These are phyloP conservation scores for Emericellopsis cladophorae DNA, from an alignment of 2,329 filamentous ascomycete genomes.

Conservation along the genomic window DNA sequence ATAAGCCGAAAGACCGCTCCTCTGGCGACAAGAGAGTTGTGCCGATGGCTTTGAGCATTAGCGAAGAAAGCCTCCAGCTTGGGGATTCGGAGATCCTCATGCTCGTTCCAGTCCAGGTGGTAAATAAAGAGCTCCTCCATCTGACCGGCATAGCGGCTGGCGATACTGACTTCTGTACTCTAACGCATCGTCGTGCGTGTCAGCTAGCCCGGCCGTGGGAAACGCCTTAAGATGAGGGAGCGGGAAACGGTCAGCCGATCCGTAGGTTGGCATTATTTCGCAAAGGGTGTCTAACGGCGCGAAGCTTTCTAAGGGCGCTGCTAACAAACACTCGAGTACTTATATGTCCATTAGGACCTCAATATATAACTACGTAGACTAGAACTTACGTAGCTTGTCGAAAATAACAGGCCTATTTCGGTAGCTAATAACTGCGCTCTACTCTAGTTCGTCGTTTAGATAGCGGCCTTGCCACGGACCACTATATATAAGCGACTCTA, in stretches of 20 bases:
- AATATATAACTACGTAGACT: not conserved
- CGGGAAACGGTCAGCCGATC: not conserved
- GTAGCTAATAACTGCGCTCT: too few relatives aligned
- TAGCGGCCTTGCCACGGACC: too few relatives aligned
- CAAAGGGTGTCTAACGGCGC: not conserved
- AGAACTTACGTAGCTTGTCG: not conserved
- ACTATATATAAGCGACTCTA: too few relatives aligned
- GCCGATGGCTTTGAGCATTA: not conserved
- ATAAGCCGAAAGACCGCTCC: not conserved
- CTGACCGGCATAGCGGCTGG: too few relatives aligned
- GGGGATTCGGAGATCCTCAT: too few relatives aligned
- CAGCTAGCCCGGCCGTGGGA: too few relatives aligned
- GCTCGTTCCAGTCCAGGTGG: too few relatives aligned
- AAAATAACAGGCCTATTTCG: not conserved
- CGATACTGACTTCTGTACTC: too few relatives aligned
- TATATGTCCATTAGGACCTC: not conserved
- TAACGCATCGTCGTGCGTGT: too few relatives aligned
- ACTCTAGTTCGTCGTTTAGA: too few relatives aligned
- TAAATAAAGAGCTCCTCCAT: too few relatives aligned
- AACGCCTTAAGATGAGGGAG: not conserved
- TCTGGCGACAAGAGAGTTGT: not conserved
- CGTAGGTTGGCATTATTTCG: not conserved
- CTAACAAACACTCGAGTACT: not conserved
- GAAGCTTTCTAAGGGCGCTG: not conserved
- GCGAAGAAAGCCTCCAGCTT: too few relatives aligned